Base-by-base conservation (phyloP, 176 grass and related monocot genomes). In the Cymbopogon citratus region DNA sequence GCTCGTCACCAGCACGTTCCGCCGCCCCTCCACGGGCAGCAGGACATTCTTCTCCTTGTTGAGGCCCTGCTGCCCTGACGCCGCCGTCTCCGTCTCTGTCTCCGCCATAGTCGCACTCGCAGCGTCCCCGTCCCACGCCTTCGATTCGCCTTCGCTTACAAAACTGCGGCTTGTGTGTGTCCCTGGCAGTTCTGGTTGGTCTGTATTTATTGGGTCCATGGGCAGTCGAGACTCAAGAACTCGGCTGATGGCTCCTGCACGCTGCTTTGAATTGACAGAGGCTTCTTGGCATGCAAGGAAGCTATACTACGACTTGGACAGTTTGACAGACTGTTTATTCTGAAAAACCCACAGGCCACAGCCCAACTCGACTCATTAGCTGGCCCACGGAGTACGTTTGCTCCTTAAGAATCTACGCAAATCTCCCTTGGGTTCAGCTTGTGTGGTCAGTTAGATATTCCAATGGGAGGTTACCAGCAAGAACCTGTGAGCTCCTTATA, bases 1-100 rank as follows among this genome's bases (percentile, higher is more conserved):
- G 82, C 93, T 92, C 26, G 93, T 95, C 82, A 95, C 88, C 57
- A 95, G 85, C 75, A 95, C 66, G 59, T 95, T 92, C 15, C 90
- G 90, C 59, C 87, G 93, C 24, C 90, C 87, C 10, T 48, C 60
- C 74, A 90, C 60, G 10, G 88, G 88, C n/a, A n/a, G n/a, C 49
- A 90, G 36, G 65, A 12, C 40, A 12, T 19, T 35, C 45, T 46
- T 5, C 66, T 48, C n/a, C 63, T 44, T 16, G 15, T 18, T 19
- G 6, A 14, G 26, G 29, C 16, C 15, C 63, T 66, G 34, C 35
- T 12, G 3, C 68, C 2, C 14, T 57, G 16, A 34, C 56, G n/a
- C 23, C 14, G 56, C 36, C 23, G 48, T 51, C 46, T 16, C 15
- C 15, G 46, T 49, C 16, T 69, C 34, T 12, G 66, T 51, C 6